A percentile compares a stretch with the other conserved stretches of the same genome.
These are phyloP conservation scores for Acacia confusa DNA, from an alignment of 306 rosid genomes.

Conservation along the genomic window DNA sequence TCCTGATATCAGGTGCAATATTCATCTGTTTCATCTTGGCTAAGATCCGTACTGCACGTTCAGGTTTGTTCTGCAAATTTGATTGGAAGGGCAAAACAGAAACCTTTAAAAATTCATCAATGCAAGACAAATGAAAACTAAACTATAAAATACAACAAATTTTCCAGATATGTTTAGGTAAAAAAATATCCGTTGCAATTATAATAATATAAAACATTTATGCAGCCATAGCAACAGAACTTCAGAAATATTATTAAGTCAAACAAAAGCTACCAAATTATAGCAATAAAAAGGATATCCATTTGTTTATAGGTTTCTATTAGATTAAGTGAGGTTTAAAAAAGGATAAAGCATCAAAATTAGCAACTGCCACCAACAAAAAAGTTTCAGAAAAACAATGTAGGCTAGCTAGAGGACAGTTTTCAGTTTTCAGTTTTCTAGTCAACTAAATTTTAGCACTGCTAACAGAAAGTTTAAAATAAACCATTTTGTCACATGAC, in stretches of 20 bases:
- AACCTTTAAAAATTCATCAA: slow-evolving; percentile 11
- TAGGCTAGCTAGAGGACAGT: background rate
- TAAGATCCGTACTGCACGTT: slow-evolving; percentile 65
- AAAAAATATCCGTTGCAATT: slow-evolving; percentile 14
- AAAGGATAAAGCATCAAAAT: background rate
- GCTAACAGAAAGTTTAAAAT: slow-evolving; percentile 28
- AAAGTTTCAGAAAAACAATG: background rate
- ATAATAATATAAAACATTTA: slow-evolving; percentile 28
- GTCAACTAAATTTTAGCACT: slow-evolving; percentile 19
- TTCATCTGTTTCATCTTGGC: slow-evolving; percentile 71
- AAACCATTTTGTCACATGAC: slow-evolving; percentile 67
- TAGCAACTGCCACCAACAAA: slow-evolving; percentile 10
- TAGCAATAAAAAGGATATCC: slow-evolving; percentile 11
- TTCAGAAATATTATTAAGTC: slow-evolving; percentile 10
- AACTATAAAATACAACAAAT: background rate
- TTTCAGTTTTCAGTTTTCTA: slow-evolving; percentile 11
- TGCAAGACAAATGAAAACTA: slow-evolving; percentile 12
- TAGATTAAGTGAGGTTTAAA: slow-evolving; percentile 4
- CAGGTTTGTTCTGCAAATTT: slow-evolving; percentile 74
- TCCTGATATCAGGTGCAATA: slow-evolving; percentile 64
- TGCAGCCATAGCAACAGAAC: slow-evolving; percentile 11
- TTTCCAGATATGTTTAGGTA: background rate
- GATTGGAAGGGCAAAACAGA: slow-evolving; percentile 25
- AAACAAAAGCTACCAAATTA: slow-evolving; percentile 17
- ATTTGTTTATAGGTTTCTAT: slow-evolving; percentile 6